Evolutionary conservation across 805 yeast genomes (phyloP).

Genomic region (Kodamaea kaohsiungensis): DNA sequence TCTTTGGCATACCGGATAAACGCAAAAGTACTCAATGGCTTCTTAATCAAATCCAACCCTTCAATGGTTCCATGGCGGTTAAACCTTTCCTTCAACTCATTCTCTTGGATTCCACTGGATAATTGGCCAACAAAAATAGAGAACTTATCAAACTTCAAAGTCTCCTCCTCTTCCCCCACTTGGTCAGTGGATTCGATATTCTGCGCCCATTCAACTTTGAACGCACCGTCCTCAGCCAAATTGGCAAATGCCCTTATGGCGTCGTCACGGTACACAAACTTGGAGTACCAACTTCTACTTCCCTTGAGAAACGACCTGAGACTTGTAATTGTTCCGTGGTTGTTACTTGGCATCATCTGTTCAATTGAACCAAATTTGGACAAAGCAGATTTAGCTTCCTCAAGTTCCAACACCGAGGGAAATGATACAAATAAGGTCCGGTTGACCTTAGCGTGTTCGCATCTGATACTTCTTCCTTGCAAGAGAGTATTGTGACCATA

Average conservation of each 20-base stretch:
- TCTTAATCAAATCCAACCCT: slow-evolving; percentile 56
- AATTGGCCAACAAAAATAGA: slow-evolving; percentile 83
- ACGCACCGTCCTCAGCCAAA: slow-evolving; percentile 53
- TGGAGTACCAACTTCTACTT: slow-evolving; percentile 66
- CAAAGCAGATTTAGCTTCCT: slow-evolving; percentile 40
- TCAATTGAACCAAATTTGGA: slow-evolving; percentile 75
- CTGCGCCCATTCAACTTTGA: slow-evolving; percentile 83
- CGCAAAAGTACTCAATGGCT: slow-evolving; percentile 59
- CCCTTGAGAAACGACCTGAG: slow-evolving; percentile 12
- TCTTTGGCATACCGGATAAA: slow-evolving; percentile 67
- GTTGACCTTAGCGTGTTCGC: slow-evolving; percentile 91
- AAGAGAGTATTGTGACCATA: slow-evolving; percentile 68
- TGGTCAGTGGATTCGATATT: slow-evolving; percentile 53
- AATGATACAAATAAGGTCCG: slow-evolving; percentile 70
- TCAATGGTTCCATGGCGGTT: slow-evolving; percentile 64
- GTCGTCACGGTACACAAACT: slow-evolving; percentile 80
- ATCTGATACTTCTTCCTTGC: slow-evolving; percentile 76
- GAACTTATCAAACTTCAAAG: slow-evolving; percentile 53
- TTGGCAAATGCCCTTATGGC: slow-evolving; percentile 83
- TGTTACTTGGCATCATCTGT: slow-evolving; percentile 49
- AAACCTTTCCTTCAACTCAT: slow-evolving; percentile 59
- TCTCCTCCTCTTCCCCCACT: slow-evolving; percentile 23
- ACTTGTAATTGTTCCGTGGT: slow-evolving; percentile 24
- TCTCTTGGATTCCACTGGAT: slow-evolving; percentile 52
- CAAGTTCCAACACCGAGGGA: slow-evolving; percentile 21